Percentiles rank a stretch among this genome's conserved stretches.
phyloP scores from a whole-genome alignment of 768 basidiomycete species.

The Pholiota conissans region DNA sequence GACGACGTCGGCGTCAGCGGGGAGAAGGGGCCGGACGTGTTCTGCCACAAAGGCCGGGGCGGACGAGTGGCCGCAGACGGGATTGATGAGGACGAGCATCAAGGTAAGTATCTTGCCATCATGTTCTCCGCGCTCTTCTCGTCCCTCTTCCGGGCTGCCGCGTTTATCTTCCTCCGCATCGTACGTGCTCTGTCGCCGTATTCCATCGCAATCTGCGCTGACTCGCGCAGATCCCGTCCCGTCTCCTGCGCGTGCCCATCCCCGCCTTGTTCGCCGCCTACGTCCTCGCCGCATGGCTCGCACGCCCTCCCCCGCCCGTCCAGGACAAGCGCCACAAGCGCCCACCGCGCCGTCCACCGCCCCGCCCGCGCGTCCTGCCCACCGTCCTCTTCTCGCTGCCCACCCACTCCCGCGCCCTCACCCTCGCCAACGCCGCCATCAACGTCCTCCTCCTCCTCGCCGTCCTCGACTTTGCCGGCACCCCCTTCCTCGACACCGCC shows the following conservation, averaged over 20 bases:
- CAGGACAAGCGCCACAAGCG: background rate
- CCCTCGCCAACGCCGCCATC: slow-evolving; percentile 28
- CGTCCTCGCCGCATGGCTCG: slow-evolving; percentile 22
- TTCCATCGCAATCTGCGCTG: too few species aligned
- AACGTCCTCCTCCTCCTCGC: slow-evolving; percentile 33
- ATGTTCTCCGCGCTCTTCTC: slow-evolving; percentile 26
- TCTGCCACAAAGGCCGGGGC: slow-evolving; percentile 56
- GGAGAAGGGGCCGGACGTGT: slow-evolving; percentile 66
- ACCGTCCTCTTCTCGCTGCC: slow-evolving; percentile 34
- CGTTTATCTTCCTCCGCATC: slow-evolving; percentile 52
- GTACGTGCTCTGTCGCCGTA: slow-evolving; percentile 32
- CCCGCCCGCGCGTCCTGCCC: background rate
- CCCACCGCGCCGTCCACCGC: background rate
- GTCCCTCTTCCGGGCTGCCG: slow-evolving; percentile 39
- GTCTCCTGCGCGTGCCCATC: slow-evolving; percentile 32
- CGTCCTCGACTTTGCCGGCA: slow-evolving; percentile 49
- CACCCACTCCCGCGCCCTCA: slow-evolving; percentile 29
- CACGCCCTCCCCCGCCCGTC: slow-evolving; percentile 5
- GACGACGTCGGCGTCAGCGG: slow-evolving; percentile 32
- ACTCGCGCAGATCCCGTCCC: slow-evolving; percentile 37
- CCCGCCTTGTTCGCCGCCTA: slow-evolving; percentile 31
- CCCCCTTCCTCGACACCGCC: slow-evolving; percentile 58
- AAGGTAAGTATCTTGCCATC: too few species aligned
- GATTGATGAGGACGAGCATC: slow-evolving; percentile 75
- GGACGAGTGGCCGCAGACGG: slow-evolving; percentile 62